These are phyloP conservation scores for Suillus variegatus DNA, from an alignment of 768 basidiomycete genomes.

Conservation along the genomic window DNA sequence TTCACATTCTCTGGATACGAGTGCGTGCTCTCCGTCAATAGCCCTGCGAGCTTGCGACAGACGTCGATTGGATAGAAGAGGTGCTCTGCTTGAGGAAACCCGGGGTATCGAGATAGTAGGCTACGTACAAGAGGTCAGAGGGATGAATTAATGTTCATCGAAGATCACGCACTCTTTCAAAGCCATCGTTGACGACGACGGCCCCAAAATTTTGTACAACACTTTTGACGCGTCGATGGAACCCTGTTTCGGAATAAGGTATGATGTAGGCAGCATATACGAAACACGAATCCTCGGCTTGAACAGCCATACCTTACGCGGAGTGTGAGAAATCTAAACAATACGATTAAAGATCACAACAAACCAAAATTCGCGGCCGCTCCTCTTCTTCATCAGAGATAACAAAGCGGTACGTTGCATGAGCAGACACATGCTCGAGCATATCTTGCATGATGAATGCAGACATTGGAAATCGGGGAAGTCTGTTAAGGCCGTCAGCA, in stretches of 20 bases:
- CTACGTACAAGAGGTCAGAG: slow-evolving; percentile 30
- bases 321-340: neutral
- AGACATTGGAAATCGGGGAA: slow-evolving; percentile 60
- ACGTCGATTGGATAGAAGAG: slow-evolving; percentile 80
- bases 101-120: slow-evolving; percentile 69
- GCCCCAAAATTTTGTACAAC: slow-evolving; percentile 77
- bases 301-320: slow-evolving; percentile 85
- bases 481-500: slow-evolving; percentile 26
- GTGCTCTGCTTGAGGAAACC: slow-evolving; percentile 87
- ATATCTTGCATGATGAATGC: slow-evolving; percentile 93
- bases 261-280: slow-evolving; percentile 59
- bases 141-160: neutral
- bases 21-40: slow-evolving; percentile 76
- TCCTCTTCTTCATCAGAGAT: slow-evolving; percentile 87
- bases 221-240: slow-evolving; percentile 79
- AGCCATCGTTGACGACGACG: slow-evolving; percentile 51
- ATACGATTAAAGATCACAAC: slow-evolving; percentile 25
- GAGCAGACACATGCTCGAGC: slow-evolving; percentile 87
- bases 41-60: slow-evolving; percentile 66
- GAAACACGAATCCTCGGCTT: slow-evolving; percentile 85
- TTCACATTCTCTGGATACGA: slow-evolving; percentile 77
- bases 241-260: slow-evolving; percentile 59
- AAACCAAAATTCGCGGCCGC: slow-evolving; percentile 72
- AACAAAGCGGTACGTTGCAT: slow-evolving; percentile 91
- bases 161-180: slow-evolving; percentile 48